Percentiles rank a stretch among this genome's conserved stretches.
Conservation (phyloP, 2,329 filamentous ascomycete species). For the Pestalotiopsis fici region DNA sequence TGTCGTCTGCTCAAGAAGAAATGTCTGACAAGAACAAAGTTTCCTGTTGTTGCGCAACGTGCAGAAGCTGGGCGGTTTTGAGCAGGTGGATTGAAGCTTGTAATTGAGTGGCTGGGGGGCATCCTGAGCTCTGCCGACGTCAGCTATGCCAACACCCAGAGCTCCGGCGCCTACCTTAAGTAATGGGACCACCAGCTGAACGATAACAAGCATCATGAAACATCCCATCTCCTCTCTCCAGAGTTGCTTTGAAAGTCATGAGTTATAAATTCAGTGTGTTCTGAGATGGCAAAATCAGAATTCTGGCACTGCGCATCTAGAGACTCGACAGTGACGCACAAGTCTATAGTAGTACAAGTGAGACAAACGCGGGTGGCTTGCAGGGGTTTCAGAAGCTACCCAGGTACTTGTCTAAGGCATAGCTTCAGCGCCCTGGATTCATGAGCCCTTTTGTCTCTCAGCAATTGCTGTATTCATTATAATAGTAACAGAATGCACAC, state of each 20-base stretch:
- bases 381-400: neutral
- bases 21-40: neutral
- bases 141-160: neutral
- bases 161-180: neutral
- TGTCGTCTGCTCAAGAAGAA: neutral
- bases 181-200: neutral
- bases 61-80: neutral
- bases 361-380: neutral
- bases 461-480: neutral
- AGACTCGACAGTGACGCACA: neutral
- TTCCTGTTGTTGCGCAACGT: neutral
- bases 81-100: slow-evolving; percentile 3
- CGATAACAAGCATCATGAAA: neutral
- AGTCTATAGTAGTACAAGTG: neutral
- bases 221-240: neutral
- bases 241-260: neutral
- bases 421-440: neutral
- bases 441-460: neutral
- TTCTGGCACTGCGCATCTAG: neutral
- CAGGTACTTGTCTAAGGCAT: neutral
- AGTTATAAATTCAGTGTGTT: neutral
- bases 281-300: neutral
- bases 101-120: slow-evolving; percentile 10
- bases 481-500: neutral
- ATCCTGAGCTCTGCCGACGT: slow-evolving; percentile 1